Evolutionary conservation across 78 protist species (phyloP).

Genomic region (Polysphondylium violaceum): DNA sequence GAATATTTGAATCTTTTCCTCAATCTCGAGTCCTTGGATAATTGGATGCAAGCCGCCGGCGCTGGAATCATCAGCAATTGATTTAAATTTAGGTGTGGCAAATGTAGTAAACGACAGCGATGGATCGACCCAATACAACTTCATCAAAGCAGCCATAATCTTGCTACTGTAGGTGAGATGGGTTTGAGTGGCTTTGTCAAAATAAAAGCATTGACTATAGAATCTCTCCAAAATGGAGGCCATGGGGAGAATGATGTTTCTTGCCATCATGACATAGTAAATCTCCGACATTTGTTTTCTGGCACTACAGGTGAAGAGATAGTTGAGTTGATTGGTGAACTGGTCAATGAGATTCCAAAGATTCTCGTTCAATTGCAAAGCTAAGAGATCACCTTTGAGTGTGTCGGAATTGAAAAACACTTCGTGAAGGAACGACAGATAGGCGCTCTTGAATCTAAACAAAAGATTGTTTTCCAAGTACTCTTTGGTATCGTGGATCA

Average conservation of each 20-base stretch:
- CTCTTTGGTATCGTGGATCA: constrained; percentile 61
- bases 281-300: not conserved
- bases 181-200: constrained; percentile 66
- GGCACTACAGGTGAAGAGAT: not conserved
- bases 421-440: constrained; percentile 54
- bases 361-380: constrained; percentile 49
- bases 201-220: constrained; percentile 77
- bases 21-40: constrained; percentile 3
- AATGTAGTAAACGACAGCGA: not conserved
- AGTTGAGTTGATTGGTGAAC: constrained; percentile 49
- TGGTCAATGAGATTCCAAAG: constrained; percentile 65
- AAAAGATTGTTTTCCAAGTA: constrained; percentile 39
- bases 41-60: constrained; percentile 65
- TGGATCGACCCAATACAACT: constrained; percentile 47
- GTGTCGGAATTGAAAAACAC: constrained; percentile 68
- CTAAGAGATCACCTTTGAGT: constrained; percentile 62
- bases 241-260: constrained; percentile 57
- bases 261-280: constrained; percentile 24
- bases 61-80: not conserved
- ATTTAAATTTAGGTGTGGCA: no score
- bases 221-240: constrained; percentile 47
- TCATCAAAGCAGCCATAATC: constrained; percentile 47
- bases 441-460: constrained; percentile 60
- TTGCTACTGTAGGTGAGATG: constrained; percentile 45
- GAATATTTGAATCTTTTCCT: constrained; percentile 30